Evolutionary conservation across 768 basidiomycete species (phyloP), one percentile per base, ranked within the genome.

Genomic region (Mycena albidolilacea): DNA sequence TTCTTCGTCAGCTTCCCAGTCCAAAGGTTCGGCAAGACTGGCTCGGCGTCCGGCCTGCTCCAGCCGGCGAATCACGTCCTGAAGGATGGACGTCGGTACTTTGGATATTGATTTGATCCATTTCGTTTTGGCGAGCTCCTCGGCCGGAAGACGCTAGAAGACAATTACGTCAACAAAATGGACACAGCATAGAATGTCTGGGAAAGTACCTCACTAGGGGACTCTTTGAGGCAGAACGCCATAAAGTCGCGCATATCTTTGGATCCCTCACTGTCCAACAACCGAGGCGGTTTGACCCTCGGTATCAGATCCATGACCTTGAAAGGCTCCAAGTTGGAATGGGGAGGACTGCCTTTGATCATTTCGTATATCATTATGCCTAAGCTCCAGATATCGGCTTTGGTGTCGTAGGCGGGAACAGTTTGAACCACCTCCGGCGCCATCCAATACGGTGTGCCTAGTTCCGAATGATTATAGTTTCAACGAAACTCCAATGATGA

Each of bases 361-460:
- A 98, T 97, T 81, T 99, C 98, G 78, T 95, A 97, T 21, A 97
- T 88, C 83, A 97, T 93, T 79, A 99, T 97, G 7, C 98, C 98
- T 69, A 99, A 84, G 78, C 95, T 97, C 98, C 98, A 99, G 54
- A 99, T 96, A 79, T 99, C 98, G 3, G 97, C 98, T 81, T 98
- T 99, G 64, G 95, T 94, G 79, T 99, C 97, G 82, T 99, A 99
- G 54, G 92, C 88, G n/a, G 95, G 91, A 12, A 94, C 92, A 11
- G 89, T 88, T 75, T 96, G 94, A 17, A 97, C 95, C 4, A 99
- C 96, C 82, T 99, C 98, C 0, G 98, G 98, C 0, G 98, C 98
- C 98, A 99, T 99, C 97, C 97, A 99, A 80, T 98, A 96, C 0
- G 97, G 97, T 1, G 98, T 99, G 1, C 98, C 98, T 73, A 62